Evolutionary conservation across 1,284 basidiomycete genomes (phyloP), one percentile per base, ranked within the genome.

Genomic region (Melampsora americana): DNA sequence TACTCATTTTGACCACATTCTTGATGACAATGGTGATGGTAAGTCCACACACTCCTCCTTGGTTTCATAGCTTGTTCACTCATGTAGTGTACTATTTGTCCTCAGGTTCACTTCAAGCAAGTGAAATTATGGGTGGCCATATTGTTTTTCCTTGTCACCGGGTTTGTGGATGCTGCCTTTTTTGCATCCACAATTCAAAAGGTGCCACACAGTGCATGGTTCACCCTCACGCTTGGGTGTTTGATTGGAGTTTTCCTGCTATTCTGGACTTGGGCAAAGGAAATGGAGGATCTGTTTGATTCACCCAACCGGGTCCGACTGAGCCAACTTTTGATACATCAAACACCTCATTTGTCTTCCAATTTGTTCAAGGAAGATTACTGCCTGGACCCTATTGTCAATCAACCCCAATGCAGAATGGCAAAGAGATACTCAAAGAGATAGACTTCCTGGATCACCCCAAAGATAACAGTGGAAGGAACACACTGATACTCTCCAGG

Each of bases 1-100:
- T 89, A 56, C 87, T 89, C 86, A 84, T 89, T 69, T 84, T 86
- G 5, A 89, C 88, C 0, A 87, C 86, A 2, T 82, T 86, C 0
- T 81, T 90, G 56, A 82, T 90, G 39, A 82, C 87, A 0, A 81
- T 89, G 66, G 66, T 46, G 61, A 75, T 78, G 62, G 65, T 71
- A 20, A 42, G 60, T 61, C 48, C 16, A 23, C 0, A 26, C n/a
- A n/a, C n/a, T n/a, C n/a, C n/a, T n/a, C n/a, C 12, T 16, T 11
- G 62, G 1, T 20, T 28, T 20, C 69, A 35, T 28, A 73, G 72
- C 23, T 76, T 68, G 3, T 75, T 11, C 23, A 32, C 68, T 14
- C 5, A 2, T 53, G 5, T 3, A 73, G 69, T 12, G 48, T 62
- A 4, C 69, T 72, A n/a, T 69, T 73, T 46, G 28, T 79, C 46